phyloP scores from a whole-genome alignment of 1,284 basidiomycete species.

The Anthracocystis setariae region DNA sequence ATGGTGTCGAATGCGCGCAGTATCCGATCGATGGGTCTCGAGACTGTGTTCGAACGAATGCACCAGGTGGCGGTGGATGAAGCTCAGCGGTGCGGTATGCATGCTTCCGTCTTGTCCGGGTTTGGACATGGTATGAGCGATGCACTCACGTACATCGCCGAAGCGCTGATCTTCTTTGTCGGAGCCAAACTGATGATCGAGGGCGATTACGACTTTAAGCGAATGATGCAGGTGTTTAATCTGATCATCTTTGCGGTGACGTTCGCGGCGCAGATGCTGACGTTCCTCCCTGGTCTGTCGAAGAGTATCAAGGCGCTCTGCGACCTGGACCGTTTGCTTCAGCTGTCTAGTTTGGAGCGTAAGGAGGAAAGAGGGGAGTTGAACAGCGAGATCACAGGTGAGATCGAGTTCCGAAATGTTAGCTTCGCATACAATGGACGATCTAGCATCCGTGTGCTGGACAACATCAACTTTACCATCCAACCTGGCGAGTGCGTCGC shows the following conservation, averaged over 20 bases:
- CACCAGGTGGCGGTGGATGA: slow-evolving; percentile 75
- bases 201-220: slow-evolving; percentile 84
- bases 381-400: slow-evolving; percentile 23
- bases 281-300: slow-evolving; percentile 71
- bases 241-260: slow-evolving; percentile 92
- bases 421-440: slow-evolving; percentile 50
- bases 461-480: slow-evolving; percentile 37
- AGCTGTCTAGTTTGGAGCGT: slow-evolving; percentile 1
- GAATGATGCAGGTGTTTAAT: slow-evolving; percentile 89
- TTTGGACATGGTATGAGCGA: slow-evolving; percentile 83
- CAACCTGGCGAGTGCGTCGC: slow-evolving; percentile 59
- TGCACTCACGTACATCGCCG: slow-evolving; percentile 79
- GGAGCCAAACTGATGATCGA: slow-evolving; percentile 82
- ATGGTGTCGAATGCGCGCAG: slow-evolving; percentile 85
- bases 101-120: slow-evolving; percentile 83
- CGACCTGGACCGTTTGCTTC: slow-evolving; percentile 79
- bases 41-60: slow-evolving; percentile 76
- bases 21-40: slow-evolving; percentile 90
- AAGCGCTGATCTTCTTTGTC: slow-evolving; percentile 87
- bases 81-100: slow-evolving; percentile 78
- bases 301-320: slow-evolving; percentile 73
- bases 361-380: slow-evolving; percentile 15
- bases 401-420: slow-evolving; percentile 53
- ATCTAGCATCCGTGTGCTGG: slow-evolving; percentile 34
- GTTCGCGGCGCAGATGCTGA: slow-evolving; percentile 87